Conservation (phyloP, 1,284 basidiomycete genomes). For the Peniophora sp. region DNA sequence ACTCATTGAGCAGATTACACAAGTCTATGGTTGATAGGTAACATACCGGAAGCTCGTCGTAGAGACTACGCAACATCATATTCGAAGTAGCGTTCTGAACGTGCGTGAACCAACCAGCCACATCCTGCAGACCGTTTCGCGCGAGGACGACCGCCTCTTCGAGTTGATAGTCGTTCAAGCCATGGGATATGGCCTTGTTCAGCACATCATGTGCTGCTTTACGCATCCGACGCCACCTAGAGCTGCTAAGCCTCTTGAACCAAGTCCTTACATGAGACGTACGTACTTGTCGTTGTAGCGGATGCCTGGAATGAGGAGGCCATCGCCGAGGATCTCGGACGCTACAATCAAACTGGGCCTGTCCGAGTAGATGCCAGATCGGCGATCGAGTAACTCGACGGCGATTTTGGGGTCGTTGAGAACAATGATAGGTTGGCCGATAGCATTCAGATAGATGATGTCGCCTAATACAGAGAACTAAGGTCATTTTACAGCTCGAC, state of each 20-base stretch:
- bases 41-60: conserved; percentile 2
- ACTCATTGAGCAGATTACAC: not conserved
- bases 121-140: not conserved
- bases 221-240: conserved; percentile 11
- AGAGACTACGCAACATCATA: conserved; percentile 5
- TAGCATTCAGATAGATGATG: conserved; percentile 15
- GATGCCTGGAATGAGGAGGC: not conserved
- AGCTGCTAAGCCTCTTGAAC: not conserved
- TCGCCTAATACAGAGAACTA: conserved; percentile 11
- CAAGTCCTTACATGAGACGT: not conserved
- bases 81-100: conserved; percentile 9
- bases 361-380: conserved; percentile 16
- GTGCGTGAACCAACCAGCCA: conserved; percentile 7
- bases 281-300: conserved; percentile 1
- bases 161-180: conserved; percentile 7
- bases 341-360: conserved; percentile 13
- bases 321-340: conserved; percentile 6
- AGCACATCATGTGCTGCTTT: conserved; percentile 11
- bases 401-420: conserved; percentile 16
- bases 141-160: conserved; percentile 11
- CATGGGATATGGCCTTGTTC: conserved; percentile 6
- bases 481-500: not conserved
- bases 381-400: conserved; percentile 18
- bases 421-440: conserved; percentile 17
- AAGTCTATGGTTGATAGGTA: not conserved